Evolutionary conservation across 192 early-diverging fungal species (phyloP).

Genomic region (Dissophora ornata): DNA sequence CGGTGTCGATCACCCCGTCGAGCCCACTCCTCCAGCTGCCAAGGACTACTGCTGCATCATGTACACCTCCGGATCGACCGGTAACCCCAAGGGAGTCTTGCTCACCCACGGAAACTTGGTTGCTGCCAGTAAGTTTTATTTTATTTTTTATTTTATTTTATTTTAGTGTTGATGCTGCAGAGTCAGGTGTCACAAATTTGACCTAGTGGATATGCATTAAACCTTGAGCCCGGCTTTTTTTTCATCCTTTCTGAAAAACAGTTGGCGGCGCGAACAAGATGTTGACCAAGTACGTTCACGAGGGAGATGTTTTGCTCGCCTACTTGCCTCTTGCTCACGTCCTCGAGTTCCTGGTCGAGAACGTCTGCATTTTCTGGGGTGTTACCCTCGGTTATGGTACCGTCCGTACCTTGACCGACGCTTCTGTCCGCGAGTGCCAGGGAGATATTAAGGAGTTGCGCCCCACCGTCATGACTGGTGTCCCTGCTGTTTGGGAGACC

Average conservation of each 20-base stretch:
- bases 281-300: conserved; percentile 60
- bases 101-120: conserved; percentile 87
- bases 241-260: conserved; percentile 6
- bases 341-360: conserved; percentile 88
- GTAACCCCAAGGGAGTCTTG: conserved; percentile 92
- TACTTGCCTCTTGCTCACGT: conserved; percentile 94
- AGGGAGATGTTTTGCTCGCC: conserved; percentile 72
- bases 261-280: conserved; percentile 70
- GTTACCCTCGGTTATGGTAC: conserved; percentile 75
- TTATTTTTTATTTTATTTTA: conserved; percentile 4
- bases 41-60: conserved; percentile 88
- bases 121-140: conserved; percentile 69
- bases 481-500: conserved; percentile 87
- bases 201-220: too few species aligned
- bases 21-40: conserved; percentile 70
- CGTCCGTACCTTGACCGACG: conserved; percentile 77
- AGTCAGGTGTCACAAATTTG: background rate
- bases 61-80: conserved; percentile 93
- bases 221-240: too few species aligned
- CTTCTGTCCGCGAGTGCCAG: conserved; percentile 71
- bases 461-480: conserved; percentile 85
- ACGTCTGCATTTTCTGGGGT: conserved; percentile 73
- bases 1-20: conserved; percentile 74
- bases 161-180: background rate
- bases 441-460: conserved; percentile 79